These are phyloP conservation scores for Saccharomyces paradoxus DNA, from an alignment of 805 yeast genomes.

Conservation along the genomic window DNA sequence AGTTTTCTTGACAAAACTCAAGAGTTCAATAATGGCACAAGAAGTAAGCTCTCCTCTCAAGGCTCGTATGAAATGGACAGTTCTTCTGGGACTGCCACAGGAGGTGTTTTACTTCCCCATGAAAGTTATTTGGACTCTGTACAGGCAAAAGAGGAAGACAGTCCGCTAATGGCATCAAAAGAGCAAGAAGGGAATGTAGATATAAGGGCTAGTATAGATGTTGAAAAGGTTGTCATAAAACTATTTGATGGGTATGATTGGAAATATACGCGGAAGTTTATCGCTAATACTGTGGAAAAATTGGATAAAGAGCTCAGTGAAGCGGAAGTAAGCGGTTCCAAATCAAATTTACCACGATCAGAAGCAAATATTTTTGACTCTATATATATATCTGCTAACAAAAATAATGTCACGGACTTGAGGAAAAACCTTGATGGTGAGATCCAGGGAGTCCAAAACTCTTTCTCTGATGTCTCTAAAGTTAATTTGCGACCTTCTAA, in stretches of 20 bases:
- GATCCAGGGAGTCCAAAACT: constrained; percentile 32
- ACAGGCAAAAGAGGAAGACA: constrained; percentile 1
- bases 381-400: constrained; percentile 57
- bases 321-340: constrained; percentile 2
- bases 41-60: not conserved
- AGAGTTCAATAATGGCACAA: not conserved
- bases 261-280: constrained; percentile 63
- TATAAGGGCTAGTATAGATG: constrained; percentile 9
- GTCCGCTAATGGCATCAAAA: not conserved
- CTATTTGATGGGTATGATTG: constrained; percentile 91
- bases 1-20: constrained; percentile 10
- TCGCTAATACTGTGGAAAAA: constrained; percentile 54
- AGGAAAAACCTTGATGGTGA: constrained; percentile 48
- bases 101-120: not conserved
- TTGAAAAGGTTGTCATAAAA: constrained; percentile 37
- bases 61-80: not conserved
- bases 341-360: constrained; percentile 3
- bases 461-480: constrained; percentile 29
- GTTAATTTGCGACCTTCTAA: constrained; percentile 59
- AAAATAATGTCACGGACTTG: constrained; percentile 38
- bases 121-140: constrained; percentile 14
- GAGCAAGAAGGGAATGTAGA: not conserved
- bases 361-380: constrained; percentile 49
- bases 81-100: not conserved
- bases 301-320: constrained; percentile 40